Percentiles rank a stretch among this genome's conserved stretches.
These are phyloP conservation scores for Leucogyrophana mollusca DNA, from an alignment of 768 basidiomycete genomes.

Conservation along the genomic window DNA sequence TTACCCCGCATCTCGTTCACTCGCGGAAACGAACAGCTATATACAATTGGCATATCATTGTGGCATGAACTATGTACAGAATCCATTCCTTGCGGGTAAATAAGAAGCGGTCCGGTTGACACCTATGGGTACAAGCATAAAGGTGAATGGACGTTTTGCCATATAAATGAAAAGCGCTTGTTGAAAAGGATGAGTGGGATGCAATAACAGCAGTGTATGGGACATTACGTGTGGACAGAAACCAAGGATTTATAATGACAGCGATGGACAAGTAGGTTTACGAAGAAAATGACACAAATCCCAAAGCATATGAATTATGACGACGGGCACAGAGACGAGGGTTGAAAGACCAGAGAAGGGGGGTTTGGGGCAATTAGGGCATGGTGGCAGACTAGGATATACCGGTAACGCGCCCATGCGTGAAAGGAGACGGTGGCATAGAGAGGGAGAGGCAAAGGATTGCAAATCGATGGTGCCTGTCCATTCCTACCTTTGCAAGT, in stretches of 20 bases:
- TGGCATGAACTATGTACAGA: slow-evolving; percentile 22
- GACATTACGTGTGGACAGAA: background rate
- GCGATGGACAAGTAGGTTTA: background rate
- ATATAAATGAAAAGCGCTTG: slow-evolving; percentile 18
- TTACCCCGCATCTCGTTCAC: too few relatives aligned
- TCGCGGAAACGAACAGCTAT: too few relatives aligned
- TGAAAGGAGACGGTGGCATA: background rate
- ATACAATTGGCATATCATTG: slow-evolving; percentile 1
- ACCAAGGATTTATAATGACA: slow-evolving; percentile 8
- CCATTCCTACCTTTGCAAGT: slow-evolving; percentile 34
- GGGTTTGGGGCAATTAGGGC: too few relatives aligned
- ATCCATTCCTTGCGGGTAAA: slow-evolving; percentile 26
- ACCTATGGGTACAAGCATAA: slow-evolving; percentile 29
- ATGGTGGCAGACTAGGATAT: background rate
- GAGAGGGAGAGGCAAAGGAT: background rate
- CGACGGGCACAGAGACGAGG: background rate
- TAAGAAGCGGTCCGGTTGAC: slow-evolving; percentile 11
- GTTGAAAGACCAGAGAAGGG: background rate
- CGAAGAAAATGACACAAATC: slow-evolving; percentile 2
- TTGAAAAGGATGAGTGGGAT: slow-evolving; percentile 6
- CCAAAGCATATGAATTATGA: background rate
- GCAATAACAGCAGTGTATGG: background rate
- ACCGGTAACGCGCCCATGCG: background rate
- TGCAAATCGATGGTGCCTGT: slow-evolving; percentile 18
- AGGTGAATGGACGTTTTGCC: slow-evolving; percentile 21